Base-by-base conservation (phyloP, 371 early-diverging fungal genomes). In the Saksenaea vasiformis region DNA sequence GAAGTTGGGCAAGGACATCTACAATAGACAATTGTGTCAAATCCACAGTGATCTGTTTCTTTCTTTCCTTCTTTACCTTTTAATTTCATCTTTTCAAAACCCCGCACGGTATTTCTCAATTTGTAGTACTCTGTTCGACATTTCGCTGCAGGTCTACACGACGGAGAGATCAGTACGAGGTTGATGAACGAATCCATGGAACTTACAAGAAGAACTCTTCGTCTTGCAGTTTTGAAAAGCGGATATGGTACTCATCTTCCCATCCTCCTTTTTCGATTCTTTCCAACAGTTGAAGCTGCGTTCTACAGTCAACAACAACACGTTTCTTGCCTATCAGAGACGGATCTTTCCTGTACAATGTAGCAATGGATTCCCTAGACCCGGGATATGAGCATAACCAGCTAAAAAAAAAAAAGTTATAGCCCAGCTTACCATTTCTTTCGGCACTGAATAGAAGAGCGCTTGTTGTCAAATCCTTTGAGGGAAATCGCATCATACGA, bases 201-300 rank as follows among this genome's bases (percentile, higher is more conserved):
- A 41, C 11, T 14, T 47, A 47, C 51, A 47, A 11, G 51, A 22
- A 47, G 1, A 47, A 47, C 24, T 47, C 51, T 8, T 47, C 51
- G 24, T 47, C 51, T 22, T 47, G 51, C 24, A 47, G 11, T 22
- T n/a, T 22, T 17, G 51, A 47, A 47, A 47, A 47, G n/a, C 51
- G 51, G 22, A 47, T 47, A n/a, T 44, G n/a, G n/a, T 19, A 44
- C n/a, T 47, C 51, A 47, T 17, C 24, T 47, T 47, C 51, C 51
- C 51, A 47, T 22, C 51, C 51, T n/a, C 51, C 51, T 22, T 47
- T 47, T 22, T 47, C 3, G 24, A 47, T 47, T 22, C 22, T 47
- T 47, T 47, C 51, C 24, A 47, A 22, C 17, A 47, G 51, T 22
- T 22, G 51, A 11, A 47, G 51, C 51, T 47, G 17, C 22, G 22